A percentile compares a stretch with the other conserved stretches of the same genome.
Conservation (phyloP, 176 grass and related monocot species). For the Raddia guianensis region DNA sequence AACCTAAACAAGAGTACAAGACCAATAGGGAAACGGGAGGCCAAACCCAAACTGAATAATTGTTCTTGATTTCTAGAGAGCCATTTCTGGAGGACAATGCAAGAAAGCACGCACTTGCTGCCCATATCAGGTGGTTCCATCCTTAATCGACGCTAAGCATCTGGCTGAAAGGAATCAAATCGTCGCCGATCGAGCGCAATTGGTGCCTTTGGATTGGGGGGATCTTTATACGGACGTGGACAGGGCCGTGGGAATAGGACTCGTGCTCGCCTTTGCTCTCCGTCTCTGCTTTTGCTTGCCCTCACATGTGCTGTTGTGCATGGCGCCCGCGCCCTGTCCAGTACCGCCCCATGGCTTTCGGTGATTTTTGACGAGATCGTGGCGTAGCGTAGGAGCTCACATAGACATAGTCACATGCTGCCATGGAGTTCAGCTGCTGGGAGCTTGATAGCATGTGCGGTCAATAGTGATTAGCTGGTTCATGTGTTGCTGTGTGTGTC, state of each 20-base stretch:
- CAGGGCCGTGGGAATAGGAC: slow-evolving; percentile 22
- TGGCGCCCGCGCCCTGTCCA: too few species aligned
- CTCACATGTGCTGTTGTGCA: slow-evolving; percentile 29
- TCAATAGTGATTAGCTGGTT: not conserved
- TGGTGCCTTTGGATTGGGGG: not conserved
- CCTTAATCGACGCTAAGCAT: too few species aligned
- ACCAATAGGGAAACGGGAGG: not conserved
- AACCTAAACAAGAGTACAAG: not conserved
- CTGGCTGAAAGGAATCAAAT: too few species aligned
- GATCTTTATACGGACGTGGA: not conserved
- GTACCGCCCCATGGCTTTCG: too few species aligned
- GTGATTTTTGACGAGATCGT: too few species aligned
- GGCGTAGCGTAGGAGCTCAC: too few species aligned
- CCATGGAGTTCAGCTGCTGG: not conserved
- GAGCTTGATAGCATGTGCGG: not conserved
- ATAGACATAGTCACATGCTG: too few species aligned
- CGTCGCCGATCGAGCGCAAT: too few species aligned
- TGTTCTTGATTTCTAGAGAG: not conserved
- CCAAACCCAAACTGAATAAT: not conserved
- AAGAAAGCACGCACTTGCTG: slow-evolving; percentile 11
- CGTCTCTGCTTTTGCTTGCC: slow-evolving; percentile 40
- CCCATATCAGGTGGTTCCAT: slow-evolving; percentile 13
- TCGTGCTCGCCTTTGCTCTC: not conserved
- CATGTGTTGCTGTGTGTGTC: not conserved
- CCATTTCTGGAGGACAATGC: too few species aligned